Base-by-base conservation (phyloP, 805 yeast species). In the Kluyveromyces starmeri region DNA sequence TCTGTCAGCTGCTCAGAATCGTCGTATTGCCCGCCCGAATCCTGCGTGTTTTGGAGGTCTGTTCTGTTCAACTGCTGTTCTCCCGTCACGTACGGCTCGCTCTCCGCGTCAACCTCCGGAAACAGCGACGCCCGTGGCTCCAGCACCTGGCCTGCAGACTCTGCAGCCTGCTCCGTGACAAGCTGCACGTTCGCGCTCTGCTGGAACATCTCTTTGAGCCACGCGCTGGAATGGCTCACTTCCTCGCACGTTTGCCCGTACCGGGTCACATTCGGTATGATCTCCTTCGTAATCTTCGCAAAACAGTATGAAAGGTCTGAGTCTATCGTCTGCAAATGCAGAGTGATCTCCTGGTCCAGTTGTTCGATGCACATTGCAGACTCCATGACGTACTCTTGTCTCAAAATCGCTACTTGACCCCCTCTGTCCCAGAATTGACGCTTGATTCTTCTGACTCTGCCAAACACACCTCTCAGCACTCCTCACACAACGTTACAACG, bases 191-290 rank as follows among this genome's bases (percentile, higher is more conserved):
- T 71, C 2, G 85, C 86, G 19, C 83, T 71, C 30, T 75, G 71
- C 50, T 85, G 94, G 46, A 84, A 72, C 57, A 85, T 79, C 20
- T 70, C 70, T 50, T 83, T 83, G 79, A 94, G 78, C 57, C 83
- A 83, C 37, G 71, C 70, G 5, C 74, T 76, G 36, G 78, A 78
- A 20, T 66, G 59, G 79, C 85, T 76, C 3, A 83, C 73, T 20
- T 70, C 64, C 27, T 65, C 70, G 10, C 84, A 73, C 26, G 71
- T 70, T 10, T 51, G 48, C 13, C 79, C 72, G 48, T 82, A 83
- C 28, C 66, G 63, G 42, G 73, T 69, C 15, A 85, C 68, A 9
- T 73, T 64, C 2, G 95, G 95, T 20, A 83, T 64, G 20, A 85
- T 67, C 27, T 69, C 68, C 40, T 79, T 80, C 31, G 75, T 75